Base-by-base conservation (phyloP, 2,329 filamentous ascomycete species). In the Colletotrichum sp. region DNA sequence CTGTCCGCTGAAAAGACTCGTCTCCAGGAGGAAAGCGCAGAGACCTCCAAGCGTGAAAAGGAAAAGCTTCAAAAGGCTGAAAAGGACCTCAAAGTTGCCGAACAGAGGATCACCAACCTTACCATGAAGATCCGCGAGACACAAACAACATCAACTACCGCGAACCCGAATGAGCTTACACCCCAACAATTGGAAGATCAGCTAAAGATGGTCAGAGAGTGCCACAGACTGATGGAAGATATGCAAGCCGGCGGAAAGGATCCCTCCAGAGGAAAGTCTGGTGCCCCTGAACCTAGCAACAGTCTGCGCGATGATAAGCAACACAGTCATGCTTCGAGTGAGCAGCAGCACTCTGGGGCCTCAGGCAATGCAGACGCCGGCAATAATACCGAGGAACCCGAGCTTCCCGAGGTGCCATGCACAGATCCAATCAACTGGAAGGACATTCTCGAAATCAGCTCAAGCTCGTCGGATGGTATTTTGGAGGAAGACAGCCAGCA, bases 51-150 rank as follows among this genome's bases (percentile, higher is more conserved):
- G 60, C 10, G 36, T 6, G n/a, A 24, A 24, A 18, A 26, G 36
- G 72, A 16, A 60, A 69, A 30, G 28, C 13, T 24, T 13, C 4
- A 32, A 16, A 72, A 58, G 26, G 67, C 16, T 8, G 15, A 32
- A n/a, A 72, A 63, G 26, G 67, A 75, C 5, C 61, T 77, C n/a
- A 38, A 67, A 2, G 36, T 48, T 60, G 65, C 77, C 5, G 48
- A 75, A 10, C 75, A 78, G 57, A 74, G 75, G 13, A 67, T 77
- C 26, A 52, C 36, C 18, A 78, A 77, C 26, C 75, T 78, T 2
- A 72, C 75, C 15, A 38, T 75, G 16, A 77, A 71, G 57, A 32
- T 78, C 15, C 71, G 67, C 8, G 68, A 67, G n/a, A 38, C 52
- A n/a, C 65, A 67, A 18, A 28, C 21, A 15, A 16, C 63, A 16